Evolutionary conservation across 345 rosid species (phyloP), one percentile per base, ranked within the genome.

Genomic region (Luvunga scandens): DNA sequence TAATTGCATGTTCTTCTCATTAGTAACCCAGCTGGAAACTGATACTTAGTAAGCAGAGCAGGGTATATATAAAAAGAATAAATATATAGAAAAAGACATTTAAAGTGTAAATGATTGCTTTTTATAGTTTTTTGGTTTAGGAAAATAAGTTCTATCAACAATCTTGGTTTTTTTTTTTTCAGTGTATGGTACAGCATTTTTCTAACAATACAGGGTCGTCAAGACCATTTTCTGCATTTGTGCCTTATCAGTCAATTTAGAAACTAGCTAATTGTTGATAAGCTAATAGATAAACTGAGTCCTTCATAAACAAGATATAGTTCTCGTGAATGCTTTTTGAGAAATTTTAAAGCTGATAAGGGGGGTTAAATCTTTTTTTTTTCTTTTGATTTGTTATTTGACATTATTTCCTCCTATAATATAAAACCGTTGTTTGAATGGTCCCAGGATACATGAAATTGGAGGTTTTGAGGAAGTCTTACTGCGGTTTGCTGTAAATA

Each of bases 391-490:
- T 9, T 36, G 30, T 69, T 68, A 7, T 38, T 38, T 66, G 73
- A 53, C 61, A 34, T 71, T 56, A 27, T 33, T 50, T 69, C 68
- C 68, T 85, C 66, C 64, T 16, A 19, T 83, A 63, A 77, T 72
- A 56, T 5, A 22, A 63, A 77, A 31, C 38, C 1, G 59, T 9
- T 81, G 79, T 22, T 61, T 56, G 56, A 78, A 60, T 80, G 77
- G 77, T 18, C 71, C 77, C 87, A 88, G 99, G 93, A 81, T 92
- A 76, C 86, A 83, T 72, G 79, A 84, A 76, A 86, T 85, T 33
- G 91, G 83, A 82, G 97, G 90, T 77, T 85, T 78, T 73, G 95
- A 91, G 79, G 89, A 90, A 75, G 73, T 78, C 73, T 69, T 84
- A 57, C 76, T 89, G 73, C 87, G 67, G 71, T 92, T 96, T 71